Base-by-base conservation (phyloP, 352 stramenopile species). In the Pythium scleroteichum region DNA sequence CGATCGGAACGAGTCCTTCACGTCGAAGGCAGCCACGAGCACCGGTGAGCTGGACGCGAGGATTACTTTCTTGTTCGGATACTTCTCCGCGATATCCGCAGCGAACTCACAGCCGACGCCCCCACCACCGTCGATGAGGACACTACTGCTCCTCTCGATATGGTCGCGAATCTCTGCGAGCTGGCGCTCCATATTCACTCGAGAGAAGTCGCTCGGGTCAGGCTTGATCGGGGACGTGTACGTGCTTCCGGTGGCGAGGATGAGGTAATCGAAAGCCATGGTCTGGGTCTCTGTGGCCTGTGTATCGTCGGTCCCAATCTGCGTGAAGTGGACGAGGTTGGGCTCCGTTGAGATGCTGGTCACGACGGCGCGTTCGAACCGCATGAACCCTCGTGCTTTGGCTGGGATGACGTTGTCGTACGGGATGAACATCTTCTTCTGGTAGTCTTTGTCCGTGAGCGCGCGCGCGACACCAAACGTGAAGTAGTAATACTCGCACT, bases 191-290 rank as follows among this genome's bases (percentile, higher is more conserved):
- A 63, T 72, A 19, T 32, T 16, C 4, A 47, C 51, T 6, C 66
- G 69, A 20, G 56, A 54, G n/a, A 39, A 71, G 53, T 74, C n/a
- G 14, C 45, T 29, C 6, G 29, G 16, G 20, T 26, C 27, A 20
- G 68, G 73, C 47, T 89, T 91, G 51, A 89, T 82, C 0, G 80
- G 80, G 40, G 70, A 61, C 3, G 74, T 66, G 75, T 88, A 87
- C 52, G 67, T 85, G 64, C 70, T 83, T 8, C 76, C 76, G 0
- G 78, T 90, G 17, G 80, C 80, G 26, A 90, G 44, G 27, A 90
- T 68, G 7, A 88, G 61, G 51, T 85, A 88, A 70, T 87, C 78
- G 48, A 79, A 90, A 6, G 38, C 32, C 38, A 54, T 71, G 47
- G 77, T 70, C 39, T 66, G 54, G 41, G 61, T 54, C 3, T 50